Base-by-base conservation (phyloP, 1,284 basidiomycete species). In the Trichosporon sp. region DNA sequence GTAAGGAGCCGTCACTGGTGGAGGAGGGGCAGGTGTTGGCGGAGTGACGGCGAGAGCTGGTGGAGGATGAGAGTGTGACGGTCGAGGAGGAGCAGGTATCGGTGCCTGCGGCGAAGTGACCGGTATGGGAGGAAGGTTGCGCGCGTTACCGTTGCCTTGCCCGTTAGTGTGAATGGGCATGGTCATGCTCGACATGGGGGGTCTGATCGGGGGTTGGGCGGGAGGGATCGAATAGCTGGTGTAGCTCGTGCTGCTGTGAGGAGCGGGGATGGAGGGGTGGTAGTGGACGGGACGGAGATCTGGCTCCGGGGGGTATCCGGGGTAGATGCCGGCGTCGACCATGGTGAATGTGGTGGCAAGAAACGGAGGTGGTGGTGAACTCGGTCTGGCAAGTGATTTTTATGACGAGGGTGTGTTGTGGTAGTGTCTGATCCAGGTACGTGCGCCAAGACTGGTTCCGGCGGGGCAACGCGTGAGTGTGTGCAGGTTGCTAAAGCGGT, bases 271-370 rank as follows among this genome's bases (percentile, higher is more conserved):
- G 2, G 59, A 8, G 10, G 59, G 59, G 14, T 63, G 59, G 16
- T 63, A 63, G 59, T 63, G 59, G 16, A n/a, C 7, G 14, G 59
- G 59, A 1, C 59, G 12, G 31, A 63, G 59, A 35, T 63, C 59
- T 35, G 59, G 31, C 59, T 63, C 59, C 16, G 59, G 59, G 31
- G 59, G 59, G 31, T 35, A 63, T 5, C 59, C 59, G 14, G 59
- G 59, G 31, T 63, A 63, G 31, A 63, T n/a, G 32, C 59, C 59
- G 59, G 59, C 59, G 59, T 63, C 59, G 59, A 63, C 59, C 59
- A 63, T 63, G 31, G 59, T 35, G 56, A 4, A 37, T 32, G 26
- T 5, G 26, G 31, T 35, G 32, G 16, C 32, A 7, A 26, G 51
- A 54, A 19, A 21, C 2, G 19, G 19, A 16, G 26, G n/a, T 19